A percentile compares a stretch with the other conserved stretches of the same genome.
Conservation (phyloP, 169 alveolate genomes). For the Plasmodium gallinaceum region DNA sequence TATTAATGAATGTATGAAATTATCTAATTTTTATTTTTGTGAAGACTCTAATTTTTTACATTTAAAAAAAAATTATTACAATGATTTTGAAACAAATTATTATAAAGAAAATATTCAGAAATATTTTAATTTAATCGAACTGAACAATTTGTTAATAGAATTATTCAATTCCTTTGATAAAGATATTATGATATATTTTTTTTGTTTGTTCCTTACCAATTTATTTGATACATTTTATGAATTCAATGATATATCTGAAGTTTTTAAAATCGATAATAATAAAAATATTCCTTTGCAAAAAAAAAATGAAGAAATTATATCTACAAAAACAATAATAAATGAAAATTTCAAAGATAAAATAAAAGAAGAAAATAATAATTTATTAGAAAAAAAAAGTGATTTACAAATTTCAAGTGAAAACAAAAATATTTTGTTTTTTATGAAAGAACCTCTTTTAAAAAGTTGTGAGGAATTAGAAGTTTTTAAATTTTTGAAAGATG, state of each 20-base stretch:
- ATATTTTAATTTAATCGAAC: constrained; percentile 7
- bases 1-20: constrained; percentile 27
- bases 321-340: neutral
- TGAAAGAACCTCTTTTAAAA: constrained; percentile 57
- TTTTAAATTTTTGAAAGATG: constrained; percentile 62
- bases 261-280: constrained; percentile 18
- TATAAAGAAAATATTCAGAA: neutral
- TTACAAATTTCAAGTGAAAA: neutral
- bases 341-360: neutral
- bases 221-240: constrained; percentile 20
- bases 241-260: constrained; percentile 27
- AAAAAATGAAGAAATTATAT: neutral
- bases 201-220: constrained; percentile 31
- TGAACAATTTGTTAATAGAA: constrained; percentile 19
- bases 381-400: neutral
- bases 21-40: constrained; percentile 4
- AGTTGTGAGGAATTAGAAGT: constrained; percentile 49
- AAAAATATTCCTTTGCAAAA: neutral
- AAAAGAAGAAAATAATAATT: constrained; percentile 11
- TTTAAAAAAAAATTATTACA: constrained; percentile 28
- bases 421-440: constrained; percentile 30
- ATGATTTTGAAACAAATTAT: neutral
- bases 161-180: constrained; percentile 29
- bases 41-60: constrained; percentile 26
- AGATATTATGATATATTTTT: constrained; percentile 52